A percentile compares a stretch with the other conserved stretches of the same genome.
Conservation (phyloP, 2,329 filamentous ascomycete genomes). For the Botryotinia narcissicola region DNA sequence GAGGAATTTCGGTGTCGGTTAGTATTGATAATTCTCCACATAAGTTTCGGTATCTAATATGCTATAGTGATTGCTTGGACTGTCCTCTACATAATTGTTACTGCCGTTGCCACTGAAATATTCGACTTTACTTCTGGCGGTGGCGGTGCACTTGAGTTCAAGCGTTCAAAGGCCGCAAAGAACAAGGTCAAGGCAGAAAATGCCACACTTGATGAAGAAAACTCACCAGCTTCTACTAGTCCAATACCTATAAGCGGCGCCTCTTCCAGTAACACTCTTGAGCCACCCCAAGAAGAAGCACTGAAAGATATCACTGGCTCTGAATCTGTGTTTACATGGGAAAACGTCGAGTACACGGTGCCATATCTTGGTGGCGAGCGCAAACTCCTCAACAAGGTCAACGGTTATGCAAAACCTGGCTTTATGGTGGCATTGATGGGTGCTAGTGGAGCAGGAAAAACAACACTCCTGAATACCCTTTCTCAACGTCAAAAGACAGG, state of each 20-base stretch:
- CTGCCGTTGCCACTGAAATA: conserved; percentile 66
- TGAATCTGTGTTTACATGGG: conserved; percentile 69
- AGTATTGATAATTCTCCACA: conserved; percentile 3
- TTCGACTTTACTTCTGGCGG: conserved; percentile 61
- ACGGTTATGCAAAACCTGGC: conserved; percentile 77
- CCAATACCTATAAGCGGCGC: conserved; percentile 24
- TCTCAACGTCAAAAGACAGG: conserved; percentile 69
- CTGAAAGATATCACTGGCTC: conserved; percentile 52
- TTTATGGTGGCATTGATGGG: conserved; percentile 77
- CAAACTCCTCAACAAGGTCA: conserved; percentile 65
- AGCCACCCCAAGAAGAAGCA: conserved; percentile 40
- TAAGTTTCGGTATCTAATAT: background rate
- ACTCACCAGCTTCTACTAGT: background rate
- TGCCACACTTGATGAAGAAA: conserved; percentile 55
- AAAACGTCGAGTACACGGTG: conserved; percentile 69
- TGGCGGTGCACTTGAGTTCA: conserved; percentile 70
- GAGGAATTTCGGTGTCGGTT: conserved; percentile 60
- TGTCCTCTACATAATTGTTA: conserved; percentile 70
- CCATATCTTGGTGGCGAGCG: conserved; percentile 62
- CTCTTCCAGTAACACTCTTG: conserved; percentile 34
- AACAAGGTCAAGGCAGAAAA: conserved; percentile 47
- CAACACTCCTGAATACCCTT: conserved; percentile 73
- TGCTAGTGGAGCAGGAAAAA: conserved; percentile 79
- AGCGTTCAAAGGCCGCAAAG: conserved; percentile 62
- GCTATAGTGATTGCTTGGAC: conserved; percentile 64